Conservation (phyloP, 495 filamentous ascomycete genomes). For the Neurospora sp. region DNA sequence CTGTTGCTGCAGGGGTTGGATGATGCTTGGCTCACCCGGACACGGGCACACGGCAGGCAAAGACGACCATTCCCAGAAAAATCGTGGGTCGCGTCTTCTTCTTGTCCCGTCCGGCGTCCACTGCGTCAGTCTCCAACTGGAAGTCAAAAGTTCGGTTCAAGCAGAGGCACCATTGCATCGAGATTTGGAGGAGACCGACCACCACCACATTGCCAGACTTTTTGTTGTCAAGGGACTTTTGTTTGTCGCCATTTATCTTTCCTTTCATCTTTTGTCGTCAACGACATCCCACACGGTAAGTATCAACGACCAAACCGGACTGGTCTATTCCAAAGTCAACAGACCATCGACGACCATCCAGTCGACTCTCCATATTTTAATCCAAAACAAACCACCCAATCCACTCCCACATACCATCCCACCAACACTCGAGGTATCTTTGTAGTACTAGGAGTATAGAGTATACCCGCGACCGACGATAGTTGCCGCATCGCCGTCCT, state of each 20-base stretch:
- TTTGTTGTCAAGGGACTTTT: not conserved
- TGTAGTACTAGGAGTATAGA: not conserved
- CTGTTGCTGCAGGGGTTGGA: slow-evolving; percentile 2
- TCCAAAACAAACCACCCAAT: not conserved
- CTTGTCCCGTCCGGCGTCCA: not conserved
- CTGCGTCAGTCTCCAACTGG: not conserved
- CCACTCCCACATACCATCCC: not conserved
- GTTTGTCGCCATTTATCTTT: not conserved
- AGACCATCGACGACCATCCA: not conserved
- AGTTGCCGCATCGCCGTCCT: not conserved
- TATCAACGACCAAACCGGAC: not conserved
- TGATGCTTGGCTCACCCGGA: slow-evolving; percentile 5
- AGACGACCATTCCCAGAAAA: slow-evolving; percentile 10
- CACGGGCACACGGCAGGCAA: slow-evolving; percentile 7
- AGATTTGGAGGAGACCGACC: not conserved
- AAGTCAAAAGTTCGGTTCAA: not conserved
- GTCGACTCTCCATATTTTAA: not conserved
- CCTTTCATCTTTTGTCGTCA: not conserved
- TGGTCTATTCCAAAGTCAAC: not conserved
- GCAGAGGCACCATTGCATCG: not conserved
- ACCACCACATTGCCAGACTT: not conserved
- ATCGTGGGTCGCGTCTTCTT: slow-evolving; percentile 18
- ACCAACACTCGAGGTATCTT: not conserved
- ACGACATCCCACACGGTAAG: not conserved
- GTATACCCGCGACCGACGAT: not conserved